Base-by-base conservation (phyloP, 2,329 filamentous ascomycete species). In the Talaromyces sp. region DNA sequence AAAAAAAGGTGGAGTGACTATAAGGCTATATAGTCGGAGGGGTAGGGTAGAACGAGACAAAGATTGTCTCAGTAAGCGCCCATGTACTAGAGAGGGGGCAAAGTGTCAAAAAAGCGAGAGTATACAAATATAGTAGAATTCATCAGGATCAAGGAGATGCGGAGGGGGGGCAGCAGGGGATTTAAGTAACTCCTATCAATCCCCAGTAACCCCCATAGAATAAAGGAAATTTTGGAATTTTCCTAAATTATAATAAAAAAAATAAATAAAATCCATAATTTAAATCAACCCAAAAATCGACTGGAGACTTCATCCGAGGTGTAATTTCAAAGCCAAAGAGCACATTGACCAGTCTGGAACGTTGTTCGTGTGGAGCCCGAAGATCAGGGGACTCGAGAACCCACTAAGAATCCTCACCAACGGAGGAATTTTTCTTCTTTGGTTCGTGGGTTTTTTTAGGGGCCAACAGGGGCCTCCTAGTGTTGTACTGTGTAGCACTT, bases 51-150 rank as follows among this genome's bases (percentile, higher is more conserved):
- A 51, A 61, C 55, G 55, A 57, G 51, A 62, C 59, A 54, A 47
- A 51, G 40, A 54, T 47, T 51, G 61, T 56, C 39, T 49, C 59
- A 59, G 51, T 45, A 55, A 52, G 56, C 54, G 54, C 54, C 45
- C 45, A 32, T 48, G 52, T 36, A 41, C 36, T 50, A 46, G 37
- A 47, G 39, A 33, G 11, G 42, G 48, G 45, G 43, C 27, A 42
- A 27, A 27, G 24, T 27, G 5, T 9, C 27, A 37, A 54, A 48
- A 36, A 51, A 41, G 41, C 42, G 47, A 43, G 14, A 19, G 16
- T 36, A 53, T 39, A 22, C 6, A 39, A 44, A 44, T 35, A 35
- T 30, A 45, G 22, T 41, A 27, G 27, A 41, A 41, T 41, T 24
- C n/a, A 14, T 29, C 9, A 42, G 27, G 40, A 42, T 29, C 20